phyloP scores from a whole-genome alignment of 345 rosid species.

The Capsella bursapastoris region DNA sequence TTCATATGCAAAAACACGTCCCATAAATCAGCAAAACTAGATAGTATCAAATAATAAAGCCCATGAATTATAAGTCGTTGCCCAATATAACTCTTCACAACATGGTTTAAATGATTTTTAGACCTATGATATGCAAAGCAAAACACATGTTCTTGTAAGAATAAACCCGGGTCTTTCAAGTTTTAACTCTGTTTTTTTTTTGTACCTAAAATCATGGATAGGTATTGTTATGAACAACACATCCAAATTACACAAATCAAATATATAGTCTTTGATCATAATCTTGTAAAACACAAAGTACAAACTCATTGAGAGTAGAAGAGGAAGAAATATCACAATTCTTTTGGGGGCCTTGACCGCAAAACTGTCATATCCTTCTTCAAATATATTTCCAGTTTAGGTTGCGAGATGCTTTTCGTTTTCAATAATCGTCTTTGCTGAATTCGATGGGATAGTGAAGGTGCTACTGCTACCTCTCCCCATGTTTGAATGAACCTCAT shows the following conservation, averaged over 20 bases:
- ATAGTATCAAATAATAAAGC: not conserved
- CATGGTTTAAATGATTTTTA: not conserved
- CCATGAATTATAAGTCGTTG: not conserved
- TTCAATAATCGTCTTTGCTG: slow-evolving; percentile 26
- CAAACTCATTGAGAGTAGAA: slow-evolving; percentile 39
- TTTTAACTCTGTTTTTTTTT: not conserved
- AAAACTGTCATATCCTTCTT: slow-evolving; percentile 46
- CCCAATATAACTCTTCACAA: not conserved
- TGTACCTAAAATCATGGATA: slow-evolving; percentile 19
- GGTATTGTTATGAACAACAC: slow-evolving; percentile 32
- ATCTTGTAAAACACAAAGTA: slow-evolving; percentile 45
- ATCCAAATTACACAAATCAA: slow-evolving; percentile 13
- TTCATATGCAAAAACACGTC: not conserved
- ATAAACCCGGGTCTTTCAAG: not conserved
- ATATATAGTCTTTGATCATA: slow-evolving; percentile 27
- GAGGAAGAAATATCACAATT: slow-evolving; percentile 48
- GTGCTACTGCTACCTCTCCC: slow-evolving; percentile 52
- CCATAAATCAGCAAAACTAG: not conserved
- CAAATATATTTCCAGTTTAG: slow-evolving; percentile 53
- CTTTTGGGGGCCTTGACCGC: slow-evolving; percentile 41
- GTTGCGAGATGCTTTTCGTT: slow-evolving; percentile 34
- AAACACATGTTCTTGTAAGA: not conserved
- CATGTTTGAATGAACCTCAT: slow-evolving; percentile 46
- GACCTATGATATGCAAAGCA: not conserved
- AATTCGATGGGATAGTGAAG: slow-evolving; percentile 42